Evolutionary conservation across 805 yeast genomes (phyloP), one percentile per base, ranked within the genome.

Genomic region (Candida palmyrensis): DNA sequence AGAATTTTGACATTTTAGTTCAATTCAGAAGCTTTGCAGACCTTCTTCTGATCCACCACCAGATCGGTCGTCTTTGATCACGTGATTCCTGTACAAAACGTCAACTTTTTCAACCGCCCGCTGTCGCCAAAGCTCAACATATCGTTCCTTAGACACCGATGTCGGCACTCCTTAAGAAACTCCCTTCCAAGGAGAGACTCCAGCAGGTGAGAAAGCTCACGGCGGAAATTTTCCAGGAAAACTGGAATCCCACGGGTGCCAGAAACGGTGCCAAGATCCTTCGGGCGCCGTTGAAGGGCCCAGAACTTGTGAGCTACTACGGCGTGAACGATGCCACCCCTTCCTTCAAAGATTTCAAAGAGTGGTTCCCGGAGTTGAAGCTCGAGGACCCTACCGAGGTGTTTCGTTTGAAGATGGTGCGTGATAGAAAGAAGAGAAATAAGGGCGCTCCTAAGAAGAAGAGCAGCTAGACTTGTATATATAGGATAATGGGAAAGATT

Each of bases 381-480:
- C 71, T 84, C 43, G 68, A 71, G 5, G 82, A 82, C 45, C 82
- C 81, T 35, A 76, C 74, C 39, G 94, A 84, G 53, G 75, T 70
- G 27, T 78, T 80, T 57, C 71, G 95, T 58, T 50, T 81, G 40
- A 71, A 66, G 38, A 77, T 77, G 75, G 78, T 77, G 15, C 76
- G 50, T 21, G 67, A 62, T 36, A 71, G 85, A 59, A 83, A 79
- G 68, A 79, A 82, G 73, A 82, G 92, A 75, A 89, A 86, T 59
- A 84, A 84, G 60, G 89, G 90, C 57, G 87, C 92, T 9, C 94
- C 92, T 47, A 75, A 79, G 68, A 84, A 84, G 69, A 75, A 72
- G 62, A 40, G 48, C 19, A 44, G 50, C 35, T 49, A 35, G n/a
- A n/a, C n/a, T n/a, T n/a, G n/a, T n/a, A n/a, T n/a, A n/a, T n/a